Base-by-base conservation (phyloP, 352 stramenopile species). In the Phytophthora rubi region DNA sequence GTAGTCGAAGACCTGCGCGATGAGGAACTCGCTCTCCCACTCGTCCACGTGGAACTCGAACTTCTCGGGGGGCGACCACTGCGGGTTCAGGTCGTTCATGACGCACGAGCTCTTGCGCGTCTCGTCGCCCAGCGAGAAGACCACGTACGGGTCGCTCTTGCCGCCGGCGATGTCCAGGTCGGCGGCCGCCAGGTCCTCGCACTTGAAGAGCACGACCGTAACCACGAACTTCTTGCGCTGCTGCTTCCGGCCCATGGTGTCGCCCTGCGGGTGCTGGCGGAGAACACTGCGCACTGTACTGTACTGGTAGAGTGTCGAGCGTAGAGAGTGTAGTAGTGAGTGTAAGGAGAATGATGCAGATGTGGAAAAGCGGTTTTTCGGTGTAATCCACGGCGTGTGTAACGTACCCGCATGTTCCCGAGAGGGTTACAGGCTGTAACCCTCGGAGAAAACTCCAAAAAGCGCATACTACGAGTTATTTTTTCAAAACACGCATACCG, bases 91-190 rank as follows among this genome's bases (percentile, higher is more conserved):
- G 23, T 84, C 70, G 65, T 89, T 90, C 52, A 62, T 73, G 67
- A 92, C 81, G 55, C 77, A 78, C 48, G 83, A 91, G 70, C 86
- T 94, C 73, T 90, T 92, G 57, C 76, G 74, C 9, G 70, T 86
- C 28, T 63, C 47, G 35, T 78, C 62, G 30, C 68, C 79, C n/a
- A 90, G 55, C 26, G 75, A 71, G 57, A 92, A 89, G 2, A 90
- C 75, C 48, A 94, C 86, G 70, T 92, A 94, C 63, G 83, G 80
- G 73, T 92, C 81, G 74, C 86, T 92, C 73, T 90, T 92, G 65
- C 84, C 83, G 32, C 82, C 82, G 21, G 81, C 77, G 16, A 88
- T 52, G 33, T 82, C 70, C 57, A 77, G 35, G 67, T 92, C 81
- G 16, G 72, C 73, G 7, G 81, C 81, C 30, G 80, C 70, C 52